Evolutionary conservation across 768 basidiomycete species (phyloP), one percentile per base, ranked within the genome.

Genomic region (Xerocomellus chrysenteron): DNA sequence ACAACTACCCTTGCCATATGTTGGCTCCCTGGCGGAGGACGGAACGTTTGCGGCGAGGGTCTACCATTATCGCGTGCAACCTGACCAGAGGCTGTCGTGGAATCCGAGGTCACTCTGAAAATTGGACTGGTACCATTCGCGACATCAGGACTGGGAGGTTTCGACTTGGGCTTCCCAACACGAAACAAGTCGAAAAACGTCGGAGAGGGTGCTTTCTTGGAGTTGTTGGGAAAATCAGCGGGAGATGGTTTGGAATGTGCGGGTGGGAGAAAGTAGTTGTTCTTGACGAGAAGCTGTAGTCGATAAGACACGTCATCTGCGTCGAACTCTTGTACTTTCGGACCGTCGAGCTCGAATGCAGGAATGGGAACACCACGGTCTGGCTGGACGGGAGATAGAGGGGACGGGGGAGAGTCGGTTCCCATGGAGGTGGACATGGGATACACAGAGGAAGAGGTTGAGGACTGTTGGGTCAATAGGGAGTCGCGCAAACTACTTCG

Each of bases 191-290:
- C 86, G 50, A 91, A 73, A 68, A 92, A 89, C 21, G 71, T 68
- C 60, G 70, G 82, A 68, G 73, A 60, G 2, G 76, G 65, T 47
- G 76, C 78, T 69, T 83, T 88, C 55, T 78, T 74, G 32, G 75
- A 56, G 58, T 58, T 59, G 43, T 56, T 55, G 46, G 82, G 79
- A 56, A 92, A 82, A 50, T 88, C 83, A 28, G 86, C 78, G 3
- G 85, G 81, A 11, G 82, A 82, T 2, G 92, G 92, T 66, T 94
- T 94, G 41, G 85, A 80, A 65, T 94, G 92, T 0, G 92, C 91
- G 11, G 92, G 92, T 4, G 92, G 92, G 37, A 94, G 83, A 66
- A 90, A 94, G 68, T 94, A 94, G 66, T 80, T 92, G 72, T 94
- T 94, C 69, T 87, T 89, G 52, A 94, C 87, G 40, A 94, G 82